Evolutionary conservation across 2,329 filamentous ascomycete species (phyloP).

Genomic region (Beauveria rudraprayagi): DNA sequence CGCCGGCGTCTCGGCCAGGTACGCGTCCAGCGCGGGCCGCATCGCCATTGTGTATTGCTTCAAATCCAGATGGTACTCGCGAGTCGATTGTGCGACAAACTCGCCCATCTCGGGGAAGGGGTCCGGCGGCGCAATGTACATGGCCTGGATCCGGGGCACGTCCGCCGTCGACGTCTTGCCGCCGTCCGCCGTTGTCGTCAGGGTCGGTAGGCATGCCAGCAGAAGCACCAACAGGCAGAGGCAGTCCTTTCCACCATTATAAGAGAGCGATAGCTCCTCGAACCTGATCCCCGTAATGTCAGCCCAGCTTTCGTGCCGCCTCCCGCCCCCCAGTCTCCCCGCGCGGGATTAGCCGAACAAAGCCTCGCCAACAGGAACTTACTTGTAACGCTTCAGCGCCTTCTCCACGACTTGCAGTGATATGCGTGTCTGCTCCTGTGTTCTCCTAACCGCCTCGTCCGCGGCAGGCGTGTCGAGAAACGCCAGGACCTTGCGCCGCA

Average conservation of each 20-base stretch:
- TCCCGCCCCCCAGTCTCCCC: background rate
- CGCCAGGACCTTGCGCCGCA: constrained; percentile 11
- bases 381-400: constrained; percentile 70
- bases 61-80: constrained; percentile 66
- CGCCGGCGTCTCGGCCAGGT: constrained; percentile 54
- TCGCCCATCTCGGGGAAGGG: constrained; percentile 80
- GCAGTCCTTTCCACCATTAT: constrained; percentile 97
- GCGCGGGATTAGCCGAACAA: constrained; percentile 5
- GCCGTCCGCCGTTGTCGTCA: constrained; percentile 11
- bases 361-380: constrained; percentile 22
- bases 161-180: constrained; percentile 10
- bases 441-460: constrained; percentile 2
- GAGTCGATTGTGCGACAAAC: constrained; percentile 64
- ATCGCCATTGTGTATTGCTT: constrained; percentile 70
- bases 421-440: constrained; percentile 63
- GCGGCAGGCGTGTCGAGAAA: constrained; percentile 8
- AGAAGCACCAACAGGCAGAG: constrained; percentile 85
- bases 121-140: constrained; percentile 81
- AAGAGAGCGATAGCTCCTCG: constrained; percentile 77
- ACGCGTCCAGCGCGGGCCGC: constrained; percentile 71
- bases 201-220: constrained; percentile 51
- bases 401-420: constrained; percentile 67
- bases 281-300: constrained; percentile 40
- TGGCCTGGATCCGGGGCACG: constrained; percentile 52
- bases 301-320: background rate